A percentile compares a stretch with the other conserved stretches of the same genome.
phyloP scores from a whole-genome alignment of 1,139 yeast species.

The Yamadazyma songkhlaensis region DNA sequence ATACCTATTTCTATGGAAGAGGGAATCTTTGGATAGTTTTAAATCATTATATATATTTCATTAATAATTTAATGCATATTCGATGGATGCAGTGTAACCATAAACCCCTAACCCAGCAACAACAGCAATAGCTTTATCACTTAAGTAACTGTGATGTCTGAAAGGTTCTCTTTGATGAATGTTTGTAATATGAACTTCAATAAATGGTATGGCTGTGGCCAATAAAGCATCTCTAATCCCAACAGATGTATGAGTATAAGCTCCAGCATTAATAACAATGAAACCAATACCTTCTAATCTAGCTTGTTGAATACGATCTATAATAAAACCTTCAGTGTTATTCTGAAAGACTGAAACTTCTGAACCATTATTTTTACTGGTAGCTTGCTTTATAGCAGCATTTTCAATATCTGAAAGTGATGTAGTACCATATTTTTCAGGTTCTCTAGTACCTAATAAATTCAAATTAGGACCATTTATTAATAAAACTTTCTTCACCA shows the following conservation, averaged over 20 bases:
- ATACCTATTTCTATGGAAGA: constrained; percentile 70
- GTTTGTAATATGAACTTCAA: constrained; percentile 49
- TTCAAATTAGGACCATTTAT: constrained; percentile 50
- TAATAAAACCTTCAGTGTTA: constrained; percentile 47
- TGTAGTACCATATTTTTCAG: constrained; percentile 48
- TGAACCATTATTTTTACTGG: constrained; percentile 26
- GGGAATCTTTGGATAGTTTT: constrained; percentile 61
- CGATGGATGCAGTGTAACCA: constrained; percentile 49
- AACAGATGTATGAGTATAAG: constrained; percentile 50
- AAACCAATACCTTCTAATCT: constrained; percentile 37
- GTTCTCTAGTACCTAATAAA: constrained; percentile 47
- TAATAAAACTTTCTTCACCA: constrained; percentile 42
- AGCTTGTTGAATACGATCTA: constrained; percentile 47
- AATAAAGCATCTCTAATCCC: constrained; percentile 49
- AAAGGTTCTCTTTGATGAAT: constrained; percentile 50
- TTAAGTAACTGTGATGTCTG: constrained; percentile 47
- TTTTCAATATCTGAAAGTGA: constrained; percentile 39
- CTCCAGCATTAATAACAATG: constrained; percentile 49
- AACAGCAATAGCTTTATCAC: constrained; percentile 48
- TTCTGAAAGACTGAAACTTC: constrained; percentile 34
- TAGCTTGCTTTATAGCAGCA: constrained; percentile 37
- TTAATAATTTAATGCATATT: constrained; percentile 41
- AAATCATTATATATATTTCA: not conserved
- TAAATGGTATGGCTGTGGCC: constrained; percentile 46
- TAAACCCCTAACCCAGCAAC: constrained; percentile 48